Percentiles rank a stretch among this genome's conserved stretches.
Evolutionary conservation across 768 basidiomycete species (phyloP).

Genomic region (Coprinellus aureogranulatus): DNA sequence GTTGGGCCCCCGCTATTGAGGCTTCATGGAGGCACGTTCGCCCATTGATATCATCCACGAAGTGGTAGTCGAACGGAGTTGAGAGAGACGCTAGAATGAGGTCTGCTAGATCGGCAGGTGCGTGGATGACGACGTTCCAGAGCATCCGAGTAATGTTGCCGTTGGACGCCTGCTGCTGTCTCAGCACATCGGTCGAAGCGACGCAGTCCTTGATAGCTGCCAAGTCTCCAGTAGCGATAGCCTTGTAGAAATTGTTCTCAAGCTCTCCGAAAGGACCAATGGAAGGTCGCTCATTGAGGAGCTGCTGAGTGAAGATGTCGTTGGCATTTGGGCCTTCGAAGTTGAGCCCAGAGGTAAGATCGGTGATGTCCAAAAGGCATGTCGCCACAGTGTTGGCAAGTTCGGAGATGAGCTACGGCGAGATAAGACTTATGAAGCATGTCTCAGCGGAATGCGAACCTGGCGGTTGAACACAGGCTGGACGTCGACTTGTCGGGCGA

Average conservation of each 20-base stretch:
- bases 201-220: slow-evolving; percentile 67
- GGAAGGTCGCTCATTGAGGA: slow-evolving; percentile 58
- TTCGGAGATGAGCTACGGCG: slow-evolving; percentile 83
- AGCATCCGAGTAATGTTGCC: slow-evolving; percentile 84
- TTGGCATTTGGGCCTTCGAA: slow-evolving; percentile 78
- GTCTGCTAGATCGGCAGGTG: slow-evolving; percentile 68
- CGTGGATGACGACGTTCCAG: slow-evolving; percentile 89
- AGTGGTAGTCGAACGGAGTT: slow-evolving; percentile 81
- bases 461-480: slow-evolving; percentile 97
- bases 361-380: slow-evolving; percentile 75
- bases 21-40: slow-evolving; percentile 93
- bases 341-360: slow-evolving; percentile 69
- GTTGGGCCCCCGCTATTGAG: slow-evolving; percentile 76
- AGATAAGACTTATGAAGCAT: slow-evolving; percentile 4
- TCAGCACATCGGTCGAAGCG: slow-evolving; percentile 64
- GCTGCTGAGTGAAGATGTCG: slow-evolving; percentile 72
- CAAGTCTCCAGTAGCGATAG: slow-evolving; percentile 60
- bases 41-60: slow-evolving; percentile 95
- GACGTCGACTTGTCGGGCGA: slow-evolving; percentile 96
- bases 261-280: slow-evolving; percentile 83
- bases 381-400: slow-evolving; percentile 89
- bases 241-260: slow-evolving; percentile 81
- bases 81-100: slow-evolving; percentile 67
- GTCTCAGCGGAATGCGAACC: slow-evolving; percentile 39
- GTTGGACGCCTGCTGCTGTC: slow-evolving; percentile 57